Percentiles rank a stretch among this genome's conserved stretches.
These are phyloP conservation scores for Chaetomium cochliodes DNA, from an alignment of 495 filamentous ascomycete genomes.

Conservation along the genomic window DNA sequence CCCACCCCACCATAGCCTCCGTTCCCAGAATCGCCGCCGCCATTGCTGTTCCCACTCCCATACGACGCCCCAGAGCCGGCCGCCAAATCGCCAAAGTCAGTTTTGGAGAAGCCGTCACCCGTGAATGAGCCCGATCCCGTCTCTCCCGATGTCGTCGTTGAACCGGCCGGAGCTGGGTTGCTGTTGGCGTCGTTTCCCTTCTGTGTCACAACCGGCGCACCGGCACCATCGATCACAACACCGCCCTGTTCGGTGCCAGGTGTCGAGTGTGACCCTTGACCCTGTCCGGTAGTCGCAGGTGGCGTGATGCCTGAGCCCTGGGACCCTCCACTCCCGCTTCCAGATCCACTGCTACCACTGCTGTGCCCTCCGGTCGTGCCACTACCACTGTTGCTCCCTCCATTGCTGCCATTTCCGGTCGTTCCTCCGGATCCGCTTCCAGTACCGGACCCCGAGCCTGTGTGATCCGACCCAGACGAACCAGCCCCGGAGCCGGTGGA, in stretches of 20 bases:
- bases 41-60: background rate
- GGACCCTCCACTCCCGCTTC: background rate
- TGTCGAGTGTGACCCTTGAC: background rate
- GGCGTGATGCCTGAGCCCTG: background rate
- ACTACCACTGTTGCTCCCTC: background rate
- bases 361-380: conserved; percentile 9
- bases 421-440: background rate
- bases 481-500: conserved; percentile 11
- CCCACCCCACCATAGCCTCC: background rate
- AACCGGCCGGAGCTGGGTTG: background rate
- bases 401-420: background rate
- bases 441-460: conserved; percentile 16
- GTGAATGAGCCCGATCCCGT: background rate
- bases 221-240: background rate
- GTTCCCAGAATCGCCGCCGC: background rate
- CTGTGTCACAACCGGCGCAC: background rate
- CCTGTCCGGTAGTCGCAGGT: background rate
- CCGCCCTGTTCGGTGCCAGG: background rate
- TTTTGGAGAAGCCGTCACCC: background rate
- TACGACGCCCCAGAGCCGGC: background rate
- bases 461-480: conserved; percentile 10
- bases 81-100: background rate
- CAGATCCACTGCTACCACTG: background rate
- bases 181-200: background rate
- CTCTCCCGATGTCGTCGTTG: background rate